Percentiles rank a stretch among this genome's conserved stretches.
These are phyloP conservation scores for Phytopythium chamaehyphon DNA, from an alignment of 352 stramenopile species.

Conservation along the genomic window DNA sequence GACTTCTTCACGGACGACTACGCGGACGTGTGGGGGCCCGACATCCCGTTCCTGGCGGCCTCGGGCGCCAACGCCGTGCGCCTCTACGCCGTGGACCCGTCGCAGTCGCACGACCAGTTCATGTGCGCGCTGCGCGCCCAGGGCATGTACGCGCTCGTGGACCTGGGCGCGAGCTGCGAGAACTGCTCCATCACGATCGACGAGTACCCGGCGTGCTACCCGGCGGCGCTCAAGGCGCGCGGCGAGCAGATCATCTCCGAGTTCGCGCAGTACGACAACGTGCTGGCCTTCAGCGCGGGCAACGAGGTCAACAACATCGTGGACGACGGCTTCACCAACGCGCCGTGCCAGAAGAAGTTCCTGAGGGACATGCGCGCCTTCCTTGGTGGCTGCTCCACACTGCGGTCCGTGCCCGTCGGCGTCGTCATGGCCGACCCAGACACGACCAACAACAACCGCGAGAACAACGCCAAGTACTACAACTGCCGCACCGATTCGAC, in stretches of 20 bases:
- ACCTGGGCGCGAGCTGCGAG: conserved; percentile 47
- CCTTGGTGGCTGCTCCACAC: conserved; percentile 39
- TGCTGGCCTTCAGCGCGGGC: conserved; percentile 66
- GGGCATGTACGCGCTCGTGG: conserved; percentile 78
- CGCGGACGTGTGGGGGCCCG: conserved; percentile 51
- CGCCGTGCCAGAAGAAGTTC: conserved; percentile 89
- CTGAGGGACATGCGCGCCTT: conserved; percentile 79
- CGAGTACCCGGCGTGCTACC: conserved; percentile 51
- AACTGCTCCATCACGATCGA: conserved; percentile 56
- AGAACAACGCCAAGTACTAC: conserved; percentile 63
- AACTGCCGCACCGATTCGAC: conserved; percentile 52
- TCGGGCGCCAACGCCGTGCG: conserved; percentile 76
- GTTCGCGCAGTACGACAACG: conserved; percentile 87
- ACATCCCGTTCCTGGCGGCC: conserved; percentile 59
- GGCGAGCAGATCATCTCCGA: conserved; percentile 72
- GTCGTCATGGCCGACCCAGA: conserved; percentile 61
- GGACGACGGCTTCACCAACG: conserved; percentile 35
- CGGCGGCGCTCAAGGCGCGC: conserved; percentile 49
- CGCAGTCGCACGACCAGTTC: conserved; percentile 81
- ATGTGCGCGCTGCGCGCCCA: conserved; percentile 76
- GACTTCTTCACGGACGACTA: conserved; percentile 86
- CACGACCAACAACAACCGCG: conserved; percentile 28
- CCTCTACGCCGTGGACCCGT: conserved; percentile 80
- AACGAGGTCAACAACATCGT: conserved; percentile 84
- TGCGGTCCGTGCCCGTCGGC: conserved; percentile 78